Evolutionary conservation across 2,329 filamentous ascomycete genomes (phyloP).

Genomic region (Monilinia fructicola): DNA sequence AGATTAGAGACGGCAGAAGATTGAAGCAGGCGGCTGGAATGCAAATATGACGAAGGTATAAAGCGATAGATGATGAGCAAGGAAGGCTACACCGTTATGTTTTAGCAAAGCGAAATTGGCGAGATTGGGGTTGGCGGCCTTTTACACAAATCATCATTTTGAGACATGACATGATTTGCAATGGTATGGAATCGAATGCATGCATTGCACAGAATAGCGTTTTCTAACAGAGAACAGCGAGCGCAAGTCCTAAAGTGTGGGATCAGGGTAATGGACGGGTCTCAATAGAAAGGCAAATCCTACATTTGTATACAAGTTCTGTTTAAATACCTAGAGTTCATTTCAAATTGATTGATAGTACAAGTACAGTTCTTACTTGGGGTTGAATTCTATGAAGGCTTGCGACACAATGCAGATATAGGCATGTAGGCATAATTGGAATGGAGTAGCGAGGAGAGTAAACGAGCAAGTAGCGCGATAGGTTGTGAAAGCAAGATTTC

Average conservation of each 20-base stretch:
- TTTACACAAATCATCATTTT: not conserved
- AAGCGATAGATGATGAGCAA: conserved; percentile 12
- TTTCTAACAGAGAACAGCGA: conserved; percentile 1
- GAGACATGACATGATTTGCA: conserved; percentile 8
- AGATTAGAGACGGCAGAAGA: not conserved
- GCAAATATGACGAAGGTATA: conserved; percentile 14
- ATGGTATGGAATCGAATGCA: not conserved
- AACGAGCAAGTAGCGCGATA: not conserved
- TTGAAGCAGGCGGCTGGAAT: conserved; percentile 2
- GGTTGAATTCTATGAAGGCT: not conserved
- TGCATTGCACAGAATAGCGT: conserved; percentile 6
- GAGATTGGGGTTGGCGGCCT: not conserved
- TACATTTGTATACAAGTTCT: conserved; percentile 22
- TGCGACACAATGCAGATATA: not conserved
- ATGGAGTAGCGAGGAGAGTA: not conserved
- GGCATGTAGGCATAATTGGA: not conserved
- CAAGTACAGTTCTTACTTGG: conserved; percentile 1
- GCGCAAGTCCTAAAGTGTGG: not conserved
- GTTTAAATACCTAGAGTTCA: conserved; percentile 14
- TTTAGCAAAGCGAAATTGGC: not conserved
- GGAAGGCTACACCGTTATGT: not conserved
- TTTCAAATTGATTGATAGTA: conserved; percentile 9
- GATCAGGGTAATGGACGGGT: not conserved
- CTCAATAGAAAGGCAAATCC: conserved; percentile 7
- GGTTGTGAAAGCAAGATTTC: not conserved